Conservation (phyloP, 2,329 filamentous ascomycete species). For the Hypoxylon rubiginosum region DNA sequence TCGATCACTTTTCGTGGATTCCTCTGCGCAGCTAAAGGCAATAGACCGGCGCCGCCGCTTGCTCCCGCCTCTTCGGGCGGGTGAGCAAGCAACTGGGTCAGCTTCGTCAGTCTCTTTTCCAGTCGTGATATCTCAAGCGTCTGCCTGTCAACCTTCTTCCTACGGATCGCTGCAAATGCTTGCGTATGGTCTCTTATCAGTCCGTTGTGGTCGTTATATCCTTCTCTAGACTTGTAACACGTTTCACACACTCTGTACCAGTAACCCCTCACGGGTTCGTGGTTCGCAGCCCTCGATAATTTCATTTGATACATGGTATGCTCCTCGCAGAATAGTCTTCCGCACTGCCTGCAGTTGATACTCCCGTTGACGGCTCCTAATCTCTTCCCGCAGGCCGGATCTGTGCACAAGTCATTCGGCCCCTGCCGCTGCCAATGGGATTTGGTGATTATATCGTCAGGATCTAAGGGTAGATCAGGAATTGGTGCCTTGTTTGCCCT, state of each 20-base stretch:
- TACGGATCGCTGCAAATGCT: constrained; percentile 78
- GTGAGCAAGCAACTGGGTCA: constrained; percentile 86
- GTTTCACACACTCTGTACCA: constrained; percentile 98
- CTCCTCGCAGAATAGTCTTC: constrained; percentile 93
- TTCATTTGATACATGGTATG: constrained; percentile 99
- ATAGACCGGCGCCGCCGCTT: constrained; percentile 64
- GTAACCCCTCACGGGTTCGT: constrained; percentile 89
- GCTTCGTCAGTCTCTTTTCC: constrained; percentile 90
- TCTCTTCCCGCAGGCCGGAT: constrained; percentile 85
- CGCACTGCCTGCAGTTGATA: constrained; percentile 94
- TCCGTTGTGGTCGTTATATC: constrained; percentile 91
- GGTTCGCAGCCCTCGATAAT: constrained; percentile 86
- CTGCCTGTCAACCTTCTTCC: constrained; percentile 84
- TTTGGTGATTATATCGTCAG: constrained; percentile 89
- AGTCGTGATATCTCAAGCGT: constrained; percentile 89
- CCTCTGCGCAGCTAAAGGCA: constrained; percentile 76
- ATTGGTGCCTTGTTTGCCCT: constrained; percentile 53
- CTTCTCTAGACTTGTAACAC: constrained; percentile 97
- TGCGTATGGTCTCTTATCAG: constrained; percentile 77
- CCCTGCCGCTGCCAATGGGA: constrained; percentile 88
- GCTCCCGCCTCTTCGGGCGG: constrained; percentile 71
- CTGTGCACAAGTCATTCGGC: constrained; percentile 83
- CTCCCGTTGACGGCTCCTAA: constrained; percentile 84
- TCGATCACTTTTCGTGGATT: constrained; percentile 85
- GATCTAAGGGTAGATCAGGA: constrained; percentile 70